Percentiles rank a stretch among this genome's conserved stretches.
Conservation (phyloP, 371 early-diverging fungal species). For the Apophysomyces sp. region DNA sequence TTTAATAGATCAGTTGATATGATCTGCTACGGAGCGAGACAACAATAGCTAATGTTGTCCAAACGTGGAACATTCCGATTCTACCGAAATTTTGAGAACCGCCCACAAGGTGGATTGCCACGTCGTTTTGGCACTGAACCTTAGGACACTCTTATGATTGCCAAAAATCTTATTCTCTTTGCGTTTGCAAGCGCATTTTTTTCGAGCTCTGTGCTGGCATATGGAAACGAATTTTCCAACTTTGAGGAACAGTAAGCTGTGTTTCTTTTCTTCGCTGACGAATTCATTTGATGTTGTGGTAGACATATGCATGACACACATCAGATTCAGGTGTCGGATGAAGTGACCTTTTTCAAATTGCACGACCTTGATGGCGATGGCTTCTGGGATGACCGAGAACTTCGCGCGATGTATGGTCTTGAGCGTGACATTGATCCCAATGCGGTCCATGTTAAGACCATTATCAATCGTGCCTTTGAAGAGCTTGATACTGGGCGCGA, state of each 20-base stretch:
- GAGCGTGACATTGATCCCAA: slow-evolving; percentile 33
- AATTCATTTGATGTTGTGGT: background rate
- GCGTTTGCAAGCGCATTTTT: background rate
- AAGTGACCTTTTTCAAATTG: slow-evolving; percentile 41
- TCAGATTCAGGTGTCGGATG: slow-evolving; percentile 35
- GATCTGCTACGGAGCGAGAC: no score
- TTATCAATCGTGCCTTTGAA: slow-evolving; percentile 39
- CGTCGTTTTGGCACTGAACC: no score
- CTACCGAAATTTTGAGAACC: no score
- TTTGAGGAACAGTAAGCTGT: slow-evolving; percentile 21
- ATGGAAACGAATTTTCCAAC: slow-evolving; percentile 7
- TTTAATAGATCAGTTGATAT: no score
- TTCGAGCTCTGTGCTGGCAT: background rate
- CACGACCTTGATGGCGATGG: slow-evolving; percentile 44
- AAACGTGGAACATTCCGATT: no score
- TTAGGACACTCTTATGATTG: background rate
- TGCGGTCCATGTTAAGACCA: slow-evolving; percentile 34
- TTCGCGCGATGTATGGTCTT: slow-evolving; percentile 32
- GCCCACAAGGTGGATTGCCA: no score
- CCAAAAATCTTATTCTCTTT: background rate
- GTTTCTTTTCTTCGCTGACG: background rate
- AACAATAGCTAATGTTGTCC: no score
- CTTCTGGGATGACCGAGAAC: slow-evolving; percentile 30
- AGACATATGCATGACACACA: slow-evolving; percentile 41
- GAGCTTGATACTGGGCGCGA: slow-evolving; percentile 35